Percentiles rank a stretch among this genome's conserved stretches.
Conservation (phyloP, 108 stramenopile species). For the Stephanodiscus minutulus region DNA sequence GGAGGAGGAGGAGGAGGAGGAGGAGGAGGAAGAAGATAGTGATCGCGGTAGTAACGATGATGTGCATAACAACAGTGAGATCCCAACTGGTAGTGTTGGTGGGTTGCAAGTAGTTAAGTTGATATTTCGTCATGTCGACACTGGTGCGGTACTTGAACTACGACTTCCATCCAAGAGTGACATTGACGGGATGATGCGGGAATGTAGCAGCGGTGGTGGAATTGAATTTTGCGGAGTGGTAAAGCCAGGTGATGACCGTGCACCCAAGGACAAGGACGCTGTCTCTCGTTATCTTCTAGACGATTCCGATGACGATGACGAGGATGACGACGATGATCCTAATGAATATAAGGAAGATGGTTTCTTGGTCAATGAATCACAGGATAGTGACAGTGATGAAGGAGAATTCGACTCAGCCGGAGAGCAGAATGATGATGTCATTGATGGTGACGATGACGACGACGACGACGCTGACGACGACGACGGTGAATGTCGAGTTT, state of each 20-base stretch:
- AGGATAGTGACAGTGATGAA: conserved; percentile 23
- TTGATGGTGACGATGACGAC: background rate
- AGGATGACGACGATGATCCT: conserved; percentile 38
- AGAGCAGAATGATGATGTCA: background rate
- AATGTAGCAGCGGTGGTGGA: conserved; percentile 14
- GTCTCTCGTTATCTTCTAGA: conserved; percentile 24
- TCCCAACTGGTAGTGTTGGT: background rate
- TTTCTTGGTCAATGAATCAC: conserved; percentile 50
- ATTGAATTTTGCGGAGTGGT: conserved; percentile 26
- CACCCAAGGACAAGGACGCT: conserved; percentile 13
- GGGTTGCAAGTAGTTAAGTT: conserved; percentile 27
- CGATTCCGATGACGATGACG: conserved; percentile 45
- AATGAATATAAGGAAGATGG: conserved; percentile 67
- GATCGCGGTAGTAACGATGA: no score
- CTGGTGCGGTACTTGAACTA: conserved; percentile 57
- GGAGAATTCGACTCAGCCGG: conserved; percentile 19
- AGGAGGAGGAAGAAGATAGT: conserved; percentile 8
- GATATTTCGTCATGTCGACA: conserved; percentile 56
- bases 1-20: no score
- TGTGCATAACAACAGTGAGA: no score
- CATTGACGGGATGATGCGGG: background rate
- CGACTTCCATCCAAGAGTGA: conserved; percentile 32
- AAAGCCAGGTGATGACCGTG: conserved; percentile 4
- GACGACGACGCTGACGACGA: conserved; percentile 21
- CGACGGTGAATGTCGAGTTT: conserved; percentile 56